Evolutionary conservation across 1,284 basidiomycete genomes (phyloP).

Genomic region (Neolentinus lepideus): DNA sequence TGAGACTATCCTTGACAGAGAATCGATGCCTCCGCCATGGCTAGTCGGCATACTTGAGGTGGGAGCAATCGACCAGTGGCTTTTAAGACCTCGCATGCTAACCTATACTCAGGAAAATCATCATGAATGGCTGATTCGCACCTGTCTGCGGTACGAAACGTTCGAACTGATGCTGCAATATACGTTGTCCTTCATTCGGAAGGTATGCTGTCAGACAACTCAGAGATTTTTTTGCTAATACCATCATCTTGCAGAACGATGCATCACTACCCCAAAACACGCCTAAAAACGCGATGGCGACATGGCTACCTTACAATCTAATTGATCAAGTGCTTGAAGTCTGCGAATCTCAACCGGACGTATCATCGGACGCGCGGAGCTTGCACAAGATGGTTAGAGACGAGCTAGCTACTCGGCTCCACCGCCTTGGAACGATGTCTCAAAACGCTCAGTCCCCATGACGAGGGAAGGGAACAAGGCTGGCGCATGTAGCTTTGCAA

Average conservation of each 20-base stretch:
- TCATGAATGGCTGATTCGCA: conserved; percentile 73
- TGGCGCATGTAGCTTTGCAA: not conserved
- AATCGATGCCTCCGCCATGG: conserved; percentile 75
- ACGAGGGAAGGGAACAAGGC: not conserved
- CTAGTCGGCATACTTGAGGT: conserved; percentile 70
- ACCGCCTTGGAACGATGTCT: conserved; percentile 51
- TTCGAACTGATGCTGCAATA: conserved; percentile 75
- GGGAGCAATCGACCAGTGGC: conserved; percentile 16
- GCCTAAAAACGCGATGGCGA: conserved; percentile 48
- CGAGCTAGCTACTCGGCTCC: conserved; percentile 53
- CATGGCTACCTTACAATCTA: conserved; percentile 81
- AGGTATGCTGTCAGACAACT: conserved; percentile 37
- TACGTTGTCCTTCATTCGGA: conserved; percentile 60
- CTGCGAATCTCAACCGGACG: conserved; percentile 45
- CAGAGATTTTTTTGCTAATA: conserved; percentile 8
- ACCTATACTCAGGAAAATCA: conserved; percentile 48
- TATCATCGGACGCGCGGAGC: conserved; percentile 32
- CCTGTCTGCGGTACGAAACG: conserved; percentile 70
- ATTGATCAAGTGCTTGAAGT: conserved; percentile 81
- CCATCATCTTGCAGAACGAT: conserved; percentile 39
- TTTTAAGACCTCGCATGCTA: conserved; percentile 5
- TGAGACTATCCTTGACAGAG: conserved; percentile 65
- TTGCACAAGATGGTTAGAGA: conserved; percentile 43
- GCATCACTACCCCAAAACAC: conserved; percentile 47
- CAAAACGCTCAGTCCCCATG: not conserved